phyloP scores from a whole-genome alignment of 2,329 filamentous ascomycete species.

The Coniella vitis region DNA sequence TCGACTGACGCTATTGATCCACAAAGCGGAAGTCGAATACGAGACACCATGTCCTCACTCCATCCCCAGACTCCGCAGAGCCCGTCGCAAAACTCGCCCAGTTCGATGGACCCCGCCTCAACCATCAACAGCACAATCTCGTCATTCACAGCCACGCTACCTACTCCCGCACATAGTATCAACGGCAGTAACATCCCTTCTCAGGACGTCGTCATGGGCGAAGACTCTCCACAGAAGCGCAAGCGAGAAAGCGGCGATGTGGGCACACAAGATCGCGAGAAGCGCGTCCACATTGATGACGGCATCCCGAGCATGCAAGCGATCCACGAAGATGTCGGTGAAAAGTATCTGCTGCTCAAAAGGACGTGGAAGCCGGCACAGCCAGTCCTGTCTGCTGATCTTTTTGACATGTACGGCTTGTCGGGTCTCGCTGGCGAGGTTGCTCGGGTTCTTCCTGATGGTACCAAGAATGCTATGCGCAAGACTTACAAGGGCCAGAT shows the following conservation, averaged over 20 bases:
- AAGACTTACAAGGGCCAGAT: constrained; percentile 65
- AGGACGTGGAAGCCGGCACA: constrained; percentile 32
- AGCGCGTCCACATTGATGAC: constrained; percentile 58
- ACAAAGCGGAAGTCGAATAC: constrained; percentile 5
- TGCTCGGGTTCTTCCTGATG: constrained; percentile 56
- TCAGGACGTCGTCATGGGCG: constrained; percentile 39
- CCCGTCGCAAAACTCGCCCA: constrained; percentile 55
- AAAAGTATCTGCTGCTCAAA: constrained; percentile 61
- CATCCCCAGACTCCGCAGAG: constrained; percentile 63
- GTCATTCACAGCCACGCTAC: constrained; percentile 46
- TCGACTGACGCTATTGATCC: constrained; percentile 1
- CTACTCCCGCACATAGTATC: constrained; percentile 57
- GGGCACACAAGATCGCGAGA: constrained; percentile 43
- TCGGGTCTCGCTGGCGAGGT: constrained; percentile 52
- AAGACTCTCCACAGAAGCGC: constrained; percentile 53
- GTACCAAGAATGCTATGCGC: constrained; percentile 59
- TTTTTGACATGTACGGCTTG: constrained; percentile 53
- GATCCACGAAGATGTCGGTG: constrained; percentile 59
- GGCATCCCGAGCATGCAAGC: constrained; percentile 56
- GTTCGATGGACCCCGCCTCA: constrained; percentile 43
- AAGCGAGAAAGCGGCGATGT: constrained; percentile 52
- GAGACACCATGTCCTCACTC: constrained; percentile 55
- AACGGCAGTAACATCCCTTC: constrained; percentile 46
- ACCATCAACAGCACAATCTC: constrained; percentile 47
- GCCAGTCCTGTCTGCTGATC: constrained; percentile 46